A percentile compares a stretch with the other conserved stretches of the same genome.
Conservation (phyloP, 2,329 filamentous ascomycete genomes). For the Amylocarpus encephaloides region DNA sequence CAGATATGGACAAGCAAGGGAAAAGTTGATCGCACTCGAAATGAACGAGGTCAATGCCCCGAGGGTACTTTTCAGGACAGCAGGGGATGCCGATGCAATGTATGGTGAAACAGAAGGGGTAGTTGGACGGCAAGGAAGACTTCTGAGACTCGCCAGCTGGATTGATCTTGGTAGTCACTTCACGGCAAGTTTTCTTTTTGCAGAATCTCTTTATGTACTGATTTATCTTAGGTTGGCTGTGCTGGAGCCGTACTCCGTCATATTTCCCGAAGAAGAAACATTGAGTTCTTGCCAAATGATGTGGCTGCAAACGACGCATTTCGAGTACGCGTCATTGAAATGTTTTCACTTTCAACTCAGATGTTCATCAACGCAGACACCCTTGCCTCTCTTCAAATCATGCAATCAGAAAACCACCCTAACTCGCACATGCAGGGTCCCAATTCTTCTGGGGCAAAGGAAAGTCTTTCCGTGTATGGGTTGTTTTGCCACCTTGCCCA, state of each 20-base stretch:
- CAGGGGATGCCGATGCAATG: slow-evolving; percentile 38
- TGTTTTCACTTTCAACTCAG: slow-evolving; percentile 60
- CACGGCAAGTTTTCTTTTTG: slow-evolving; percentile 45
- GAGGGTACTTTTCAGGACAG: slow-evolving; percentile 56
- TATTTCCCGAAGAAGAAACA: slow-evolving; percentile 60
- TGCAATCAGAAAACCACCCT: slow-evolving; percentile 76
- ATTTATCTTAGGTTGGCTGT: slow-evolving; percentile 55
- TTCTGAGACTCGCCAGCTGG: slow-evolving; percentile 62
- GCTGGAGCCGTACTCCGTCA: slow-evolving; percentile 81
- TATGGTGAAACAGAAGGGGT: slow-evolving; percentile 34
- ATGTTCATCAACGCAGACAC: slow-evolving; percentile 83
- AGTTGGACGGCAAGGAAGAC: slow-evolving; percentile 50
- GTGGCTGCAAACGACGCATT: slow-evolving; percentile 48
- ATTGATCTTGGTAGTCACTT: slow-evolving; percentile 69
- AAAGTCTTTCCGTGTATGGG: slow-evolving; percentile 77
- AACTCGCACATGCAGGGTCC: slow-evolving; percentile 72
- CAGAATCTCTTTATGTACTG: background rate
- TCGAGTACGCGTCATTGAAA: slow-evolving; percentile 58
- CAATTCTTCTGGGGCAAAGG: slow-evolving; percentile 61
- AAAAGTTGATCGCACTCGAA: slow-evolving; percentile 56
- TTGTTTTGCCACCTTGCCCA: slow-evolving; percentile 69
- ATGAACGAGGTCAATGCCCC: slow-evolving; percentile 37
- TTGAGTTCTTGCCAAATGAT: slow-evolving; percentile 56
- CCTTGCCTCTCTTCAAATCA: slow-evolving; percentile 74
- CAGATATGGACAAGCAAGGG: slow-evolving; percentile 57